These are phyloP conservation scores for Leptographium radiaticola DNA, from an alignment of 2,329 filamentous ascomycete genomes.

Conservation along the genomic window DNA sequence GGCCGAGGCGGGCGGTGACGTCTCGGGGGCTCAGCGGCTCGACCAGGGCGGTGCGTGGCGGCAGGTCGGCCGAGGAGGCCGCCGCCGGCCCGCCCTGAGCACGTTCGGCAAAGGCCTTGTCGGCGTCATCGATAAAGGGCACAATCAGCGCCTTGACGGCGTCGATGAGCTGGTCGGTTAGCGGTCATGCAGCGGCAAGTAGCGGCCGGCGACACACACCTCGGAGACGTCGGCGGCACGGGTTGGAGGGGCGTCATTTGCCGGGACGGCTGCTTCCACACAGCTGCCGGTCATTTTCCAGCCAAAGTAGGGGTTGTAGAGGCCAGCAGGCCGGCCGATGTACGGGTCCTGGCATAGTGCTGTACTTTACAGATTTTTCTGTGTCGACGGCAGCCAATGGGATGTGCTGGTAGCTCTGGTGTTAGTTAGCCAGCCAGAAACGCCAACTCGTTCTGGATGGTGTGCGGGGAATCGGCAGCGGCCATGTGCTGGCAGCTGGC, in stretches of 20 bases:
- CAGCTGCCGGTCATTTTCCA: not conserved
- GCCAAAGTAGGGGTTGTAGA: no score
- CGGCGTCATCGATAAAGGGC: conserved; percentile 58
- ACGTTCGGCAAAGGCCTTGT: conserved; percentile 44
- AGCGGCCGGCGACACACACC: conserved; percentile 11
- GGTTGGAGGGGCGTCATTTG: conserved; percentile 4
- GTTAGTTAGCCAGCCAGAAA: not conserved
- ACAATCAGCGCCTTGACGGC: conserved; percentile 56
- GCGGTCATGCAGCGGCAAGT: not conserved
- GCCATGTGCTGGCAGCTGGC: not conserved
- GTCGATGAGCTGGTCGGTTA: conserved; percentile 43
- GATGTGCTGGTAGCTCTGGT: not conserved
- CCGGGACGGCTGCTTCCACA: not conserved
- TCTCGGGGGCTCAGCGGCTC: conserved; percentile 47
- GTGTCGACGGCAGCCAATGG: not conserved
- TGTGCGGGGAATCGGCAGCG: not conserved
- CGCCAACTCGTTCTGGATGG: not conserved
- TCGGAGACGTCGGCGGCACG: conserved; percentile 19
- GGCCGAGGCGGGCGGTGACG: conserved; percentile 38
- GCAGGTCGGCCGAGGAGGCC: conserved; percentile 21
- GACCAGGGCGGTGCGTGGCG: conserved; percentile 46
- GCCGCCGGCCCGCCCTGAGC: conserved; percentile 35
- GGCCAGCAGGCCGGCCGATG: no score
- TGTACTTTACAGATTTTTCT: not conserved
- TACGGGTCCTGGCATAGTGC: no score